These are phyloP conservation scores for Globisporangium emineosum DNA, from an alignment of 352 stramenopile species.

Conservation along the genomic window DNA sequence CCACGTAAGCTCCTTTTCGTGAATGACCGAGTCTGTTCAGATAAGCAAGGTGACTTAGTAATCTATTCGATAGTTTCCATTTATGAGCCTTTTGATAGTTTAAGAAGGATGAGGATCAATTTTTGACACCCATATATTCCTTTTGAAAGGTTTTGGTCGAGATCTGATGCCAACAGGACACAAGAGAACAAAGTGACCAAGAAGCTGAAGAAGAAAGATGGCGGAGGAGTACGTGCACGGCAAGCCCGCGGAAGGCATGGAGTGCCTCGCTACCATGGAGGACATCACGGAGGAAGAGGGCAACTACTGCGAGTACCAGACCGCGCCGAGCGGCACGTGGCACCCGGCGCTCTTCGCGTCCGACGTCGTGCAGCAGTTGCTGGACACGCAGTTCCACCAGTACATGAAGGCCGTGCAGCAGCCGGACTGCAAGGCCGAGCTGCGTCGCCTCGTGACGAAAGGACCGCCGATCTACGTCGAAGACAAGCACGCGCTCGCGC, in stretches of 20 bases:
- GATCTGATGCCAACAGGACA: slow-evolving; percentile 1
- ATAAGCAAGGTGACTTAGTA: background rate
- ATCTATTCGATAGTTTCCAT: background rate
- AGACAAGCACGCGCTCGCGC: slow-evolving; percentile 88
- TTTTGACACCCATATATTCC: background rate
- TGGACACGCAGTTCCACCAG: slow-evolving; percentile 88
- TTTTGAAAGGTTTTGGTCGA: slow-evolving; percentile 2
- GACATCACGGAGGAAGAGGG: slow-evolving; percentile 91
- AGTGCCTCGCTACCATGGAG: slow-evolving; percentile 94
- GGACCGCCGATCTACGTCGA: slow-evolving; percentile 92
- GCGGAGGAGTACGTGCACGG: slow-evolving; percentile 45
- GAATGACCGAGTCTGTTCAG: slow-evolving; percentile 2
- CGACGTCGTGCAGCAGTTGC: slow-evolving; percentile 81
- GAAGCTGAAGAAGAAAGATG: slow-evolving; percentile 17
- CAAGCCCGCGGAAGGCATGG: slow-evolving; percentile 80
- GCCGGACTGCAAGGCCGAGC: slow-evolving; percentile 93
- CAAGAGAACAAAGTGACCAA: slow-evolving; percentile 2
- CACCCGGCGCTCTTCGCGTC: slow-evolving; percentile 73
- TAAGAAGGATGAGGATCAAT: background rate
- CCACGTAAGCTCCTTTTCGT: slow-evolving; percentile 11
- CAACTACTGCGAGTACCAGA: slow-evolving; percentile 93
- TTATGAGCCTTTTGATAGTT: background rate
- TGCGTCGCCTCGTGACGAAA: slow-evolving; percentile 87
- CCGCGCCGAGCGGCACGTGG: slow-evolving; percentile 85
- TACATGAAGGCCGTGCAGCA: slow-evolving; percentile 93